phyloP scores from a whole-genome alignment of 768 basidiomycete genomes.

The Dioszegia crocea region DNA sequence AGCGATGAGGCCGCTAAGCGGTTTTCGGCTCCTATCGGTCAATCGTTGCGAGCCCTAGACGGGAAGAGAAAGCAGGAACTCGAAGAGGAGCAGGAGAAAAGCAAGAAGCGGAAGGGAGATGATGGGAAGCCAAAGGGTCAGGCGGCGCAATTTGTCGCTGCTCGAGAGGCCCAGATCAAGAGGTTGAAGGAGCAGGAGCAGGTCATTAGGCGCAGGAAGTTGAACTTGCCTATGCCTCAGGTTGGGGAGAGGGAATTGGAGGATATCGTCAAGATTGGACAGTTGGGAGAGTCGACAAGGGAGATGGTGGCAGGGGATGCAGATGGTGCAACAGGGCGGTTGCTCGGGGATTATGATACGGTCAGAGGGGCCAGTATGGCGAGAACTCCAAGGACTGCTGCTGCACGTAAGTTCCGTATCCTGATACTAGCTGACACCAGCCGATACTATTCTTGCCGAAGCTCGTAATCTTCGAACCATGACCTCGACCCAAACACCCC shows the following conservation, averaged over 20 bases:
- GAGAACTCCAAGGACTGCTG: slow-evolving; percentile 87
- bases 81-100: slow-evolving; percentile 76
- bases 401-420: slow-evolving; percentile 66
- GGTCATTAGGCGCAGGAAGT: slow-evolving; percentile 77
- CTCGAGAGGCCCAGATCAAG: slow-evolving; percentile 94
- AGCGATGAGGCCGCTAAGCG: slow-evolving; percentile 84
- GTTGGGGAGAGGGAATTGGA: slow-evolving; percentile 92
- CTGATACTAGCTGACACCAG: slow-evolving; percentile 52
- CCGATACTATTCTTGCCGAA: slow-evolving; percentile 90
- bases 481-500: slow-evolving; percentile 84
- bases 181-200: slow-evolving; percentile 96
- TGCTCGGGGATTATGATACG: slow-evolving; percentile 89
- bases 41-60: slow-evolving; percentile 82
- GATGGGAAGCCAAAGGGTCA: slow-evolving; percentile 61
- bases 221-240: slow-evolving; percentile 80
- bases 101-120: slow-evolving; percentile 74
- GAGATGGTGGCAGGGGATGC: slow-evolving; percentile 60
- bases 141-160: slow-evolving; percentile 90
- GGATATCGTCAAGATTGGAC: slow-evolving; percentile 97
- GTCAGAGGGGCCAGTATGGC: slow-evolving; percentile 84
- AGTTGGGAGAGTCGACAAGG: slow-evolving; percentile 75
- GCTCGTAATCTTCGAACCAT: slow-evolving; percentile 93
- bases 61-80: slow-evolving; percentile 92
- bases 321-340: slow-evolving; percentile 62
- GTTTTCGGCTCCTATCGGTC: slow-evolving; percentile 80